phyloP scores from a whole-genome alignment of 306 rosid genomes.

The Inga leiocalycina region DNA sequence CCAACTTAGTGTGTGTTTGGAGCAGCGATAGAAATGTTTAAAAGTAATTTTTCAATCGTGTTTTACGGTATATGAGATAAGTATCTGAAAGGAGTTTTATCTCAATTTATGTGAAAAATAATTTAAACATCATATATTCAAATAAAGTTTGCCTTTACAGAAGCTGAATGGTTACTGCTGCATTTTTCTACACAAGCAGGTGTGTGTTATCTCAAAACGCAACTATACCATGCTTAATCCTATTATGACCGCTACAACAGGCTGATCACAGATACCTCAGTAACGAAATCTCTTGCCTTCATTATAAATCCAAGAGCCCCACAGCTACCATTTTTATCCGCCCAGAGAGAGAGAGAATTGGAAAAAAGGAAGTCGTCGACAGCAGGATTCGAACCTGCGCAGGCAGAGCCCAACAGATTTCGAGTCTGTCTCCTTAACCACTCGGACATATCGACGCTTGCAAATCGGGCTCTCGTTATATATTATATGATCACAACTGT shows the following conservation, averaged over 20 bases:
- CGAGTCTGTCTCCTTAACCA: slow-evolving; percentile 26
- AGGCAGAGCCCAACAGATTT: slow-evolving; percentile 18
- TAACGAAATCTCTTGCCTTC: slow-evolving; percentile 51
- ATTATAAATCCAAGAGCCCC: background rate
- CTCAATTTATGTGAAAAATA: too few relatives aligned
- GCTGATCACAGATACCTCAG: slow-evolving; percentile 33
- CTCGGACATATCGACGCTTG: slow-evolving; percentile 18
- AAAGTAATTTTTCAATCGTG: too few relatives aligned
- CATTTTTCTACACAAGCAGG: slow-evolving; percentile 45
- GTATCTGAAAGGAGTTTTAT: too few relatives aligned
- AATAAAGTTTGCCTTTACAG: background rate
- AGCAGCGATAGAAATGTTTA: too few relatives aligned
- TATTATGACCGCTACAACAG: slow-evolving; percentile 42
- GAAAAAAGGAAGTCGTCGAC: background rate
- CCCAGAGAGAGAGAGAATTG: background rate
- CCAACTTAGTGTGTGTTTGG: too few relatives aligned
- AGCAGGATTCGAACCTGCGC: slow-evolving; percentile 26
- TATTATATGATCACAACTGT: too few relatives aligned
- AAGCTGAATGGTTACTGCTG: slow-evolving; percentile 66
- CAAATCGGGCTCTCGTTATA: rapidly evolving
- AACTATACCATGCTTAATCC: slow-evolving; percentile 43
- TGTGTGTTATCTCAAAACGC: background rate
- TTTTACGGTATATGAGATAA: too few relatives aligned
- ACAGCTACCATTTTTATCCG: background rate
- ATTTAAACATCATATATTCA: too few relatives aligned